Conservation (phyloP, 129 eudicot species). For the Flaveria robusta region DNA sequence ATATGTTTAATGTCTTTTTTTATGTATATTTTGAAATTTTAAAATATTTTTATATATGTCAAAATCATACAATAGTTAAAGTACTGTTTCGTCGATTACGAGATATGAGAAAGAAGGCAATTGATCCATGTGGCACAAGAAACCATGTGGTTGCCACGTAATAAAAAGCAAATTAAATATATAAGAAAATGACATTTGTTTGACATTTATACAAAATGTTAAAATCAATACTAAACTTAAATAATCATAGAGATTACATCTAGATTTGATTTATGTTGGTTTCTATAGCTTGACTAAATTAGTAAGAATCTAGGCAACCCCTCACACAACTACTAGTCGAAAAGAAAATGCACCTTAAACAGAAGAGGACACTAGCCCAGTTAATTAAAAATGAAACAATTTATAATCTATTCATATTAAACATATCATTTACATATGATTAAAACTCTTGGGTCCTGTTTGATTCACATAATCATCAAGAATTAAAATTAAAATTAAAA, state of each 20-base stretch:
- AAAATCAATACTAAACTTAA: not conserved
- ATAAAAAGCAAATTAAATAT: not conserved
- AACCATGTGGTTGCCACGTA: conserved; percentile 7
- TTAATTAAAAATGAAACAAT: no score
- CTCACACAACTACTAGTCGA: not conserved
- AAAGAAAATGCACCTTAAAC: not conserved
- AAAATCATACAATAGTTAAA: conserved; percentile 5
- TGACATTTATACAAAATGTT: not conserved
- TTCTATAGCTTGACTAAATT: not conserved
- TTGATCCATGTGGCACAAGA: conserved; percentile 15
- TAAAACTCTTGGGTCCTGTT: no score
- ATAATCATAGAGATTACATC: not conserved
- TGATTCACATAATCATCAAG: no score
- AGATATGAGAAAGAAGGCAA: not conserved
- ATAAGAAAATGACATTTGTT: conserved; percentile 10
- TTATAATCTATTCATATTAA: no score
- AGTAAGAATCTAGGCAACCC: not conserved
- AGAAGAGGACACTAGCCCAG: not conserved
- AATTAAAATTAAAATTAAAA: no score
- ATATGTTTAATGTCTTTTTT: not conserved
- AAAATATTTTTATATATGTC: not conserved
- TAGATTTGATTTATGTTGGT: not conserved
- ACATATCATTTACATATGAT: no score
- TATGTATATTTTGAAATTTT: not conserved
- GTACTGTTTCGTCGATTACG: not conserved